phyloP scores from a whole-genome alignment of 257 asterid species.

The Gentiana dahurica region DNA sequence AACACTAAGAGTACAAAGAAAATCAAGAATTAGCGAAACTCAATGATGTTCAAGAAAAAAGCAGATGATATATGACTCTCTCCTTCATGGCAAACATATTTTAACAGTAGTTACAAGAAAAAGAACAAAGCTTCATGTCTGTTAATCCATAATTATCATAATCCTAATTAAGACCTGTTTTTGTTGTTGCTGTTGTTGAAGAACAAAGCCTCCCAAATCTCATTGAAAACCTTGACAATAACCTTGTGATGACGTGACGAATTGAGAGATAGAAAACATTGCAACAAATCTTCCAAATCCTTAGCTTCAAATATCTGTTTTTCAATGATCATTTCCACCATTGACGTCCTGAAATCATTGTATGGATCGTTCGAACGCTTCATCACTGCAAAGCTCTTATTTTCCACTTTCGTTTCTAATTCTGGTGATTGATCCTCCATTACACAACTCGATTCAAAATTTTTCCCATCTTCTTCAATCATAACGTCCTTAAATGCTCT shows the following conservation, averaged over 20 bases:
- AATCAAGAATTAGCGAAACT: no score
- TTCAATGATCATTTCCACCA: constrained; percentile 37
- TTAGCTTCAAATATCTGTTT: constrained; percentile 15
- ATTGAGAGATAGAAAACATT: constrained; percentile 21
- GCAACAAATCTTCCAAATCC: constrained; percentile 24
- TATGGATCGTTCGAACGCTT: constrained; percentile 32
- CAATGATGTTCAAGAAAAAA: no score
- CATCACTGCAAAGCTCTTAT: constrained; percentile 22
- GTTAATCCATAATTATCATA: no score
- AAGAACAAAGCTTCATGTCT: no score
- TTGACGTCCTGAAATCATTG: constrained; percentile 30
- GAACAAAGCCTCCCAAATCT: constrained; percentile 30
- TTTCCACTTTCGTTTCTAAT: constrained; percentile 11
- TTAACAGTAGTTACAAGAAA: no score
- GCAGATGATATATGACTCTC: no score
- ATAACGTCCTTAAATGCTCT: not conserved
- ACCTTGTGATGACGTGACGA: constrained; percentile 21
- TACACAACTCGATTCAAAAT: not conserved
- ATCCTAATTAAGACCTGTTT: no score
- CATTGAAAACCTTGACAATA: constrained; percentile 21
- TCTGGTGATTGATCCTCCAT: not conserved
- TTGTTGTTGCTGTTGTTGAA: not conserved
- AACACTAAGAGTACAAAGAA: no score
- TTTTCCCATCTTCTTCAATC: not conserved
- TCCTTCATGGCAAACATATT: no score